Conservation (phyloP, 352 stramenopile species). For the Thraustochytrium sp. region DNA sequence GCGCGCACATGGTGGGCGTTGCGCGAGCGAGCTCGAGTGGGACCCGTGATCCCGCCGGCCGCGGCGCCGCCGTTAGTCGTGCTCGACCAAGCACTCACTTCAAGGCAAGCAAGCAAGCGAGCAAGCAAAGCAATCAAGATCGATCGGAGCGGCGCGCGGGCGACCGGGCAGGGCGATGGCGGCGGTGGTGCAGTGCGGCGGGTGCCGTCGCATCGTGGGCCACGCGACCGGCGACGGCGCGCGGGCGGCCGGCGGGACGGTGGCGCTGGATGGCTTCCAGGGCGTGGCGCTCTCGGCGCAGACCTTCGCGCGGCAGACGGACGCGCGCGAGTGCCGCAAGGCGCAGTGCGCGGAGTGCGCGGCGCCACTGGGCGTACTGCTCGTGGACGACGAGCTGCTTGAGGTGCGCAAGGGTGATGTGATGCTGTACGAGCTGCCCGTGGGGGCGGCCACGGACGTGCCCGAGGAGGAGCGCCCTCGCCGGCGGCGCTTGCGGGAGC, state of each 20-base stretch:
- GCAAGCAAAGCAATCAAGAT: no score
- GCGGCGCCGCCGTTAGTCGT: no score
- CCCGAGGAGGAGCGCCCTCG: background rate
- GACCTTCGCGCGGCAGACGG: background rate
- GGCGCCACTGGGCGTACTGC: background rate
- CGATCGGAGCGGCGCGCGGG: no score
- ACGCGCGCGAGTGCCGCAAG: background rate
- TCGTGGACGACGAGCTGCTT: background rate
- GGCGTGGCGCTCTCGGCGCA: background rate
- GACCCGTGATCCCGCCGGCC: no score
- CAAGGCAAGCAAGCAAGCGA: no score
- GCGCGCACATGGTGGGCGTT: no score
- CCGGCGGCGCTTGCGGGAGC: no score
- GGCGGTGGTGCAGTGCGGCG: slow-evolving; percentile 1
- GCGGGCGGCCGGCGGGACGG: background rate
- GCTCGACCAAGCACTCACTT: no score
- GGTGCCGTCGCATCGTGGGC: background rate
- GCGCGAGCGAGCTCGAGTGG: no score
- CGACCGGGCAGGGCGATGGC: no score
- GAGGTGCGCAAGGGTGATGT: background rate
- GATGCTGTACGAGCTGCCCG: background rate
- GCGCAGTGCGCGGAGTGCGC: background rate
- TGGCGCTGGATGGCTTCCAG: background rate
- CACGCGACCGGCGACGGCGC: background rate
- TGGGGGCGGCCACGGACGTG: background rate